Percentiles rank a stretch among this genome's conserved stretches.
Evolutionary conservation across 805 yeast genomes (phyloP).

Genomic region (Lachancea fermentati): DNA sequence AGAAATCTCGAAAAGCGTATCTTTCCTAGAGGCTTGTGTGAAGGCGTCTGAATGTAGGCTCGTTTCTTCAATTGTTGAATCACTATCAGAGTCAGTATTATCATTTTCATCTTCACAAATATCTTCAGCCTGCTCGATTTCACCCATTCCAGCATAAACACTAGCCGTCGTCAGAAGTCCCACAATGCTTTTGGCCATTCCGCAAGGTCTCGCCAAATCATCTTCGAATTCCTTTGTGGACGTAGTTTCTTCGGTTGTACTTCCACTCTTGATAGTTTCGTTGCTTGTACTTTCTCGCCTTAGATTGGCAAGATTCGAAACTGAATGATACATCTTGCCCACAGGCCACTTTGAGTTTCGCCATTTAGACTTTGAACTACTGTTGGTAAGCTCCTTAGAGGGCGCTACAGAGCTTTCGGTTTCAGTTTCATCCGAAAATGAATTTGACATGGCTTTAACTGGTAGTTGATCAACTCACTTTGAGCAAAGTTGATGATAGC

Average conservation of each 20-base stretch:
- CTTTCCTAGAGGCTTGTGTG: conserved; percentile 6
- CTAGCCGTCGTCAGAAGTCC: conserved; percentile 54
- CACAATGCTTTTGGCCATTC: conserved; percentile 48
- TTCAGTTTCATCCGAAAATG: neutral
- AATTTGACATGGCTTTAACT: neutral
- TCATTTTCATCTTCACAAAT: conserved; percentile 16
- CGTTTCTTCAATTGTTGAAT: neutral
- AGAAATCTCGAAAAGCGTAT: conserved; percentile 31
- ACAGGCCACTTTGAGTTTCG: conserved; percentile 8
- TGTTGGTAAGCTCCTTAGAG: neutral
- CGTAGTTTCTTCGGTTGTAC: neutral
- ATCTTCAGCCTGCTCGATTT: conserved; percentile 19
- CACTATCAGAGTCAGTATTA: conserved; percentile 5
- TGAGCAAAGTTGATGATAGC: too few relatives aligned
- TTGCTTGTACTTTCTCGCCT: neutral
- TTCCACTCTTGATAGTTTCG: neutral
- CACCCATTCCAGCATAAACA: conserved; percentile 39
- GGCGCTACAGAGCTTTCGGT: neutral
- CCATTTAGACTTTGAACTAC: conserved; percentile 3
- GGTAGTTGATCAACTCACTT: too few relatives aligned
- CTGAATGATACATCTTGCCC: conserved; percentile 10
- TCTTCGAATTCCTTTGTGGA: conserved; percentile 16
- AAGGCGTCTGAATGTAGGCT: conserved; percentile 1
- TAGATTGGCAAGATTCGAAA: conserved; percentile 4
- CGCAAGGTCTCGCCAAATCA: conserved; percentile 35